Base-by-base conservation (phyloP, 192 early-diverging fungal species). In the Podila minutissima region DNA sequence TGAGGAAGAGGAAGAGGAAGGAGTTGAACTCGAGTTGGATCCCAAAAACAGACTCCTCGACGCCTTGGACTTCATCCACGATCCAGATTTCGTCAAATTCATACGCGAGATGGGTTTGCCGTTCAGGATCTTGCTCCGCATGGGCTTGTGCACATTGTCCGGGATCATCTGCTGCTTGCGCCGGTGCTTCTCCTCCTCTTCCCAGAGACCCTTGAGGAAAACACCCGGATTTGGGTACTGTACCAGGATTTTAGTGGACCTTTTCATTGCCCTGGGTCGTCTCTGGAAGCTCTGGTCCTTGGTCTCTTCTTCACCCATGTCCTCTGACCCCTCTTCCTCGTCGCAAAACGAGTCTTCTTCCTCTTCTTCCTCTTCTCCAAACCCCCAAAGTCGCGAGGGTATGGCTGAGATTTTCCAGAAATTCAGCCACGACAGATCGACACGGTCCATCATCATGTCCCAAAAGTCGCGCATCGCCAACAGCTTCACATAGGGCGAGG, bases 91-190 rank as follows among this genome's bases (percentile, higher is more conserved):
- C 20, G 53, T 55, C 22, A 55, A 55, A 5, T 24, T 26, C 46
- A 50, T 32, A 17, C 17, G 11, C n/a, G 32, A n/a, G 19, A 81
- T 72, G 2, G 77, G 77, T 62, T 69, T 72, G 5, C 66, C 51
- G 31, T 64, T 72, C 59, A 73, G 69, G 32, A 81, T 59, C 49
- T 73, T 81, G 46, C 62, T 73, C 33, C 77, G 59, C 5, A 60
- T 55, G 26, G 77, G 70, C 55, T 71, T 72, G 22, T 66, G 61
- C 4, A 81, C 66, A 50, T 61, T 73, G 63, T 81, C 77, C 4
- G 77, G 77, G 24, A 81, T 81, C 77, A 73, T 81, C 57, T 81
- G 71, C 60, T 38, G 66, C 26, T 41, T 61, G 7, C 77, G 59
- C 15, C 66, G 66, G 9, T 59, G 46, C 35, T 60, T 60, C 12